Evolutionary conservation across 2,329 filamentous ascomycete species (phyloP).

Genomic region (Trichoderma afroharzianum): DNA sequence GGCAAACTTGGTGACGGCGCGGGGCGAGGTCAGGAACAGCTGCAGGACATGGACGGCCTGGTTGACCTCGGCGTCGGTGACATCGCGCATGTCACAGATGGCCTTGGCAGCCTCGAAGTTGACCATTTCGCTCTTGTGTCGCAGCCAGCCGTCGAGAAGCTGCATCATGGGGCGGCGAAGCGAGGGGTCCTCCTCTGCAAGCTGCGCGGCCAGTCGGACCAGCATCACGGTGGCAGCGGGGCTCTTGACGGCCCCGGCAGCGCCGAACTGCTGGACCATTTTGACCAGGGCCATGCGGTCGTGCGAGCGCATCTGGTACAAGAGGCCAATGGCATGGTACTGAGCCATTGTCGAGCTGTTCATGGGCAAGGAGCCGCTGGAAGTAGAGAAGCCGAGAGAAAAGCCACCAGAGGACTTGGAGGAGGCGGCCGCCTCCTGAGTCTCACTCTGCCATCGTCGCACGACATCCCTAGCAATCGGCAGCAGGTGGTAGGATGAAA

Average conservation of each 20-base stretch:
- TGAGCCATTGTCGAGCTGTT: slow-evolving; percentile 97
- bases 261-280: slow-evolving; percentile 99
- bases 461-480: slow-evolving; percentile 95
- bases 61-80: slow-evolving; percentile 84
- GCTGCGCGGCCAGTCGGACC: slow-evolving; percentile 85
- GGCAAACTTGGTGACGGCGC: slow-evolving; percentile 95
- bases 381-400: slow-evolving; percentile 84
- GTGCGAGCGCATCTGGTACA: slow-evolving; percentile 97
- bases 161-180: slow-evolving; percentile 95
- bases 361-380: slow-evolving; percentile 68
- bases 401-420: slow-evolving; percentile 87
- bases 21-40: slow-evolving; percentile 91
- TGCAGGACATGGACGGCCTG: slow-evolving; percentile 94
- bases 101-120: slow-evolving; percentile 99
- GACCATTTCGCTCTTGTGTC: slow-evolving; percentile 99
- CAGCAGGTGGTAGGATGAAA: slow-evolving; percentile 96
- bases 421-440: slow-evolving; percentile 89
- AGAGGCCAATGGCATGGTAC: slow-evolving; percentile 93
- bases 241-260: slow-evolving; percentile 88
- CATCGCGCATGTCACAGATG: slow-evolving; percentile 90
- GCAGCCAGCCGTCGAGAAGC: slow-evolving; percentile 90
- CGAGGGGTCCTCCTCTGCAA: slow-evolving; percentile 87
- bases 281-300: slow-evolving; percentile 98
- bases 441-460: slow-evolving; percentile 96
- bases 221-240: slow-evolving; percentile 89